Base-by-base conservation (phyloP, 345 rosid species). In the Aquilaria yunnanensis region DNA sequence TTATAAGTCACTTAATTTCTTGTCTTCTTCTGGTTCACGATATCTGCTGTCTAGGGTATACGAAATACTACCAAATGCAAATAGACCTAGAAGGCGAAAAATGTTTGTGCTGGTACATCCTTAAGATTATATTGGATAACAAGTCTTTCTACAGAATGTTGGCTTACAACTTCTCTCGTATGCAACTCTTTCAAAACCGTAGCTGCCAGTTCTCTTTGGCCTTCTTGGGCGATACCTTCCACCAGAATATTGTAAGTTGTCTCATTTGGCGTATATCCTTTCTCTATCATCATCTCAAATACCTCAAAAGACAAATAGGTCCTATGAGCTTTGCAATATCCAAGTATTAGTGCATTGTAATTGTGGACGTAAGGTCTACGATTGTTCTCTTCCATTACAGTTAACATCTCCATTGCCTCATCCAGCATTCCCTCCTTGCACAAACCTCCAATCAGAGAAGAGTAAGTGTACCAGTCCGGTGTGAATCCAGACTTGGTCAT, bases 221-320 rank as follows among this genome's bases (percentile, higher is more conserved):
- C 74, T 70, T 92, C 89, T 48, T 85, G 87, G 49, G 82, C 92
- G 65, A 92, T 77, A 23, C 98, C 96, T 81, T 87, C 90, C 5
- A 89, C 86, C 0, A 92, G 51, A 46, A 87, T 85, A 13, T 78
- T 72, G 59, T 92, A 89, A 1, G 92, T 87, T 49, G 86, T 73
- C 72, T 92, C 96, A 11, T 77, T 84, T 43, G 96, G 95, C 85
- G 72, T 63, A 60, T 66, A 64, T n/a, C 83, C 83, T 67, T 79
- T 89, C 70, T 74, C 80, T 12, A 87, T 68, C 94, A 93, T 84
- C 79, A 62, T 75, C 81, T 75, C 82, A 43, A 83, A 85, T 61
- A 86, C 83, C 62, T 87, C 81, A 63, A 90, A 23, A 1, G 92
- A 74, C 63, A 78, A 72, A 77, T 87, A 86, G 2, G 94, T 85